Evolutionary conservation across 495 filamentous ascomycete genomes (phyloP), one percentile per base, ranked within the genome.

Genomic region (Aspergillus leporis): DNA sequence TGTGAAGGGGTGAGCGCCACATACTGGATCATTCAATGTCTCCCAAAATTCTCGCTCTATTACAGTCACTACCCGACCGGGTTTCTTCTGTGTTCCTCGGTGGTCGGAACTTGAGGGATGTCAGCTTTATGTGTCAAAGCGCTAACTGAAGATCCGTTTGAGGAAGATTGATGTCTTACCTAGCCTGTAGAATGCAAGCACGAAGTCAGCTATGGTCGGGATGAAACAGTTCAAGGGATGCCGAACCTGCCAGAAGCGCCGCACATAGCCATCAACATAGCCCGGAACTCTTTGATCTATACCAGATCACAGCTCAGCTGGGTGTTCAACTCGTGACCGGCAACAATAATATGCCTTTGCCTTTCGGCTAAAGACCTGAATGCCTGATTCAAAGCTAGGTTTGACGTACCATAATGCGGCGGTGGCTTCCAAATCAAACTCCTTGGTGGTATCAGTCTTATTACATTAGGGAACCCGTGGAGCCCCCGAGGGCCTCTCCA

Each of bases 391-490:
- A 40, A 18, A 16, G 41, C 25, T 40, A n/a, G 50, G 30, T 40
- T 25, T 16, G 30, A 73, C 79, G 55, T 86, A 97, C 94, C 93
- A 71, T 87, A 97, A 69, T 96, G 90, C 51, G 95, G 94, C 50
- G 94, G 95, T 23, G 94, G 93, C 70, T 98, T 98, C 93, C 93
- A 98, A 58, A 98, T 98, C 71, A 98, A 78, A 60, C 91, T 96
- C 73, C 93, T 98, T 62, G 18, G 14, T 4, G 23, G 45, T 8
- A 51, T 63, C 47, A 66, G 51, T 49, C 22, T 31, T 47, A 22
- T 18, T 38, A 3, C 13, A 16, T 32, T 4, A 7, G 36, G 14
- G 12, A 19, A 41, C 55, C 14, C 16, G 12, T 6, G 12, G 10
- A 14, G n/a, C 1, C 38, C 5, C 14, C 14, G 38, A 41, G 16